phyloP scores from a whole-genome alignment of 139 green algal species.

The Asterochloris sp. region DNA sequence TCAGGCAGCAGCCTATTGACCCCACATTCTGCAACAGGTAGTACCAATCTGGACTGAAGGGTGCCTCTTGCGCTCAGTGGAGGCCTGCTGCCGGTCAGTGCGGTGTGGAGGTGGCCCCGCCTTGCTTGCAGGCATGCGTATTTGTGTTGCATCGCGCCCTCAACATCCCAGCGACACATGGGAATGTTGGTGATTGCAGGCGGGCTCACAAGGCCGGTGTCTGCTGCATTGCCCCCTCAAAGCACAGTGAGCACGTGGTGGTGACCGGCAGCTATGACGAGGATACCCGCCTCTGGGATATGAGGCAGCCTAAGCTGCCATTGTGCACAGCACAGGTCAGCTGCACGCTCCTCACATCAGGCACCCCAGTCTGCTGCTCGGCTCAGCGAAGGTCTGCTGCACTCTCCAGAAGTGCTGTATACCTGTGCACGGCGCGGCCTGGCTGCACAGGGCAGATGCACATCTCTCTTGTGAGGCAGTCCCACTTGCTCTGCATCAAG shows the following conservation, averaged over 20 bases:
- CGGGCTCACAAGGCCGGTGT: conserved; percentile 74
- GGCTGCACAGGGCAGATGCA: background rate
- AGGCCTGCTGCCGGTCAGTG: no score
- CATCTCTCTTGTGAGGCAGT: background rate
- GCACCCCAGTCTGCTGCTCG: background rate
- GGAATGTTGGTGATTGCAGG: background rate
- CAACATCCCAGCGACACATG: no score
- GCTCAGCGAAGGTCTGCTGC: background rate
- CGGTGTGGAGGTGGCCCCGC: no score
- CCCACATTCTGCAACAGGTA: conserved; percentile 21
- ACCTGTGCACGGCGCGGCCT: background rate
- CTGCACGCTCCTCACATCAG: background rate
- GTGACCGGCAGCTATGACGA: conserved; percentile 90
- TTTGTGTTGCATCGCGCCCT: no score
- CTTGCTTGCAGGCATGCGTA: no score
- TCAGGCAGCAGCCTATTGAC: background rate
- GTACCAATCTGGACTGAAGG: background rate
- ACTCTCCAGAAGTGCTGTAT: background rate
- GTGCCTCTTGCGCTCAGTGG: background rate
- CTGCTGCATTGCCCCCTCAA: conserved; percentile 67
- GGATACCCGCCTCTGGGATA: conserved; percentile 74
- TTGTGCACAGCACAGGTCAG: background rate
- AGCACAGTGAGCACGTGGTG: conserved; percentile 43
- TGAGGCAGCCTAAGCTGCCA: background rate
- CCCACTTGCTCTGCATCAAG: background rate